Evolutionary conservation across 2,329 filamentous ascomycete genomes (phyloP).

Genomic region (Fusarium xylarioides): DNA sequence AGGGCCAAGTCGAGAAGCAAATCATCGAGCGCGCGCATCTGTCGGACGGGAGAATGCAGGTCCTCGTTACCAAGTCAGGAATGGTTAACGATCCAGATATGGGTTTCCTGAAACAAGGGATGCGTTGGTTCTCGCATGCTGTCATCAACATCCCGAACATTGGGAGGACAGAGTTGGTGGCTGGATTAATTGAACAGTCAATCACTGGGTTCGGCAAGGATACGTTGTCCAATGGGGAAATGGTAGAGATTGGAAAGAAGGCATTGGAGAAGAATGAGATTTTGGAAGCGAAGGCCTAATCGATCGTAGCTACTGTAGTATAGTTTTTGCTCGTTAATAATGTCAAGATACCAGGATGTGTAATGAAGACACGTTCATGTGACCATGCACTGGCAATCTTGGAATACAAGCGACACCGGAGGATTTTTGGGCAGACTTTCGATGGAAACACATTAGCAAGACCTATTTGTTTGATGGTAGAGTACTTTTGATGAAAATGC

Average conservation of each 20-base stretch:
- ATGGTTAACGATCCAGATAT: constrained; percentile 45
- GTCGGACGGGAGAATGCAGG: constrained; percentile 50
- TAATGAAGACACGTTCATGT: too few species aligned
- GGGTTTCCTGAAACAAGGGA: neutral
- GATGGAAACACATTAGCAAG: neutral
- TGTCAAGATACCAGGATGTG: neutral
- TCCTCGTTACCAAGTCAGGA: constrained; percentile 54
- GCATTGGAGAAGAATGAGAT: neutral
- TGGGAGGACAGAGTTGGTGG: constrained; percentile 49
- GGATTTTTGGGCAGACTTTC: accelerated
- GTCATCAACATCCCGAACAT: constrained; percentile 48
- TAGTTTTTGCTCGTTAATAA: neutral
- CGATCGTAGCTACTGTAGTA: too few species aligned
- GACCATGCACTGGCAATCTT: accelerated
- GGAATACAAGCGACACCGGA: too few species aligned
- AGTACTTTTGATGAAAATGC: too few species aligned
- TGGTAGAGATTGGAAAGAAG: constrained; percentile 48
- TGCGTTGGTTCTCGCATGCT: constrained; percentile 8
- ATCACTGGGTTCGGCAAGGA: constrained; percentile 58
- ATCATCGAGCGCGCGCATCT: constrained; percentile 54
- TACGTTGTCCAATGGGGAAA: constrained; percentile 53
- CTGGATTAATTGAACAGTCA: constrained; percentile 55
- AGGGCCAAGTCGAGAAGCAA: constrained; percentile 58
- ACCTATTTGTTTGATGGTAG: too few species aligned
- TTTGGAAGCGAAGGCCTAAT: neutral